Evolutionary conservation across 805 yeast species (phyloP), one percentile per base, ranked within the genome.

Genomic region (Wickerhamomyces chaumierensis): DNA sequence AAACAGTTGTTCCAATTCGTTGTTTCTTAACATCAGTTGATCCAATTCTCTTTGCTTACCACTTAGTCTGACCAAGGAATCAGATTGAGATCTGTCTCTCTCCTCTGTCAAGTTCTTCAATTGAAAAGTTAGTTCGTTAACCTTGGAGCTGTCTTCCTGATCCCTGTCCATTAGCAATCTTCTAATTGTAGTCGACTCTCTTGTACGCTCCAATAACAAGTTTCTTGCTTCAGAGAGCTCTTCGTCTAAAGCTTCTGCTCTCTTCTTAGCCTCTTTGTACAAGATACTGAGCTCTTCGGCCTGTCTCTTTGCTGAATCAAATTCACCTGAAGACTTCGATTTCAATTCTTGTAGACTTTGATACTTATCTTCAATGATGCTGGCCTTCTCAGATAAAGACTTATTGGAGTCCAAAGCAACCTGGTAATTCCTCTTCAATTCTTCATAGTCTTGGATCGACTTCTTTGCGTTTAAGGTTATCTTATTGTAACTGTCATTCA

Each of bases 171-270:
- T 57, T 21, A 88, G 52, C 31, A 85, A 56, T 42, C 82, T 65
- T 48, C 94, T 69, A 58, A 87, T 73, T 0, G 85, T 76, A 2
- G 78, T 65, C 0, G 85, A 69, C 58, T 90, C 97, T 37, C 88
- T 66, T 0, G 83, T 75, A 43, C 94, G 72, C 51, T 87, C 95
- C 51, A 80, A 92, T 3, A 88, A 58, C 57, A 78, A 65, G 25
- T 73, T 70, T 39, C 85, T 71, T 4, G 83, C 65, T 41, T 88
- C 96, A 11, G 71, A 63, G n/a, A 90, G 60, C 52, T 88, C 96
- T 40, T 86, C 95, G 47, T 83, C 87, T 21, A 88, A 55, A 2
- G 75, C 71, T 40, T 82, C 87, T 18, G 73, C 65, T 44, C 73
- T 69, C 38, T 66, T 66, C 33, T 67, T 69, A 2, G 77, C 63